A percentile compares a stretch with the other conserved stretches of the same genome.
Conservation (phyloP, 768 basidiomycete species). For the Trametes cingulata region DNA sequence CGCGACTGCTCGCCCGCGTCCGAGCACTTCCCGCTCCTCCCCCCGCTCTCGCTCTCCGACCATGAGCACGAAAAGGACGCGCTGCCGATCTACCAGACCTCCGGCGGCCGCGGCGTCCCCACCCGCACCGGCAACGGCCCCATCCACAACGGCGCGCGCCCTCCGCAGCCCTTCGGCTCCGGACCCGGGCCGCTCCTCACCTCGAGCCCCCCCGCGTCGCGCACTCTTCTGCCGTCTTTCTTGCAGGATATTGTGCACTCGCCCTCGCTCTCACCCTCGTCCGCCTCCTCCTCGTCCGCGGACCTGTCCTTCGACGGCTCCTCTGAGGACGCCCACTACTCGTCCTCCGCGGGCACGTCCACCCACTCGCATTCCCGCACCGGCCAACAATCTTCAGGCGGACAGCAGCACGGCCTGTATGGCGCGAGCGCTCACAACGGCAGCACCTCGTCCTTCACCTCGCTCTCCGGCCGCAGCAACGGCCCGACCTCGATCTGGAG, state of each 20-base stretch:
- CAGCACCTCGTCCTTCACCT: constrained; percentile 23
- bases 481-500: constrained; percentile 59
- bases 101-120: constrained; percentile 37
- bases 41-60: constrained; percentile 10
- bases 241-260: constrained; percentile 73
- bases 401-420: not conserved
- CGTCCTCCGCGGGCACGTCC: constrained; percentile 7
- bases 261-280: constrained; percentile 55
- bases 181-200: constrained; percentile 38
- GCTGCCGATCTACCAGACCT: constrained; percentile 74
- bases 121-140: constrained; percentile 29
- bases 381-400: too few species aligned
- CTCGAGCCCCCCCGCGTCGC: constrained; percentile 33
- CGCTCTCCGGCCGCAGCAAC: constrained; percentile 29
- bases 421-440: not conserved
- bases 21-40: constrained; percentile 12
- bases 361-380: constrained; percentile 6
- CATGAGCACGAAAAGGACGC: constrained; percentile 7
- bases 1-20: constrained; percentile 9
- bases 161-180: constrained; percentile 24
- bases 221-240: constrained; percentile 71
- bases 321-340: constrained; percentile 18
- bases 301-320: constrained; percentile 49
- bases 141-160: constrained; percentile 39
- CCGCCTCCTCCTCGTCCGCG: constrained; percentile 63